These are phyloP conservation scores for Amanita inopinata DNA, from an alignment of 768 basidiomycete species.

Conservation along the genomic window DNA sequence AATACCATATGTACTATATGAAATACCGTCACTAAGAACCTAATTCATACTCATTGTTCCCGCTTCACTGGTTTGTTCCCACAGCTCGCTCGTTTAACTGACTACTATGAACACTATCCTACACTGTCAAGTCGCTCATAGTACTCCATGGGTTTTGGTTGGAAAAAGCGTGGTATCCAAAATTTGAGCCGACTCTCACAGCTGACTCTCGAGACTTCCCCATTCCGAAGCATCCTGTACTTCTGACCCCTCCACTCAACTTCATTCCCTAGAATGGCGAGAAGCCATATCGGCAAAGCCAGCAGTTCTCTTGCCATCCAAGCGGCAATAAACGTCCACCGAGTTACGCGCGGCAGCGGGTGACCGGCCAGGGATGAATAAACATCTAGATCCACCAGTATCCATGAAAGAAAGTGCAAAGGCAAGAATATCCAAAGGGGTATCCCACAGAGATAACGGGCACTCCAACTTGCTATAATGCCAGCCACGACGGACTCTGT, in stretches of 20 bases:
- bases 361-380: conserved; percentile 67
- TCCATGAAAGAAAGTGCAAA: conserved; percentile 60
- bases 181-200: conserved; percentile 12
- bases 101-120: neutral
- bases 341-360: conserved; percentile 37
- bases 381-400: conserved; percentile 75
- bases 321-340: conserved; percentile 57
- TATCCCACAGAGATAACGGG: conserved; percentile 39
- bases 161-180: conserved; percentile 19
- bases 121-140: conserved; percentile 24
- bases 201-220: conserved; percentile 41
- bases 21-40: neutral
- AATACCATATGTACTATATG: conserved; percentile 9
- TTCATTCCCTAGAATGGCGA: conserved; percentile 72
- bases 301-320: conserved; percentile 77
- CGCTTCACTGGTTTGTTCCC: too few relatives aligned
- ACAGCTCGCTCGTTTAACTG: too few relatives aligned
- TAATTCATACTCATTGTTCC: too few relatives aligned
- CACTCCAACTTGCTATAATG: conserved; percentile 47
- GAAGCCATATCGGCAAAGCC: conserved; percentile 81
- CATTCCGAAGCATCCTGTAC: conserved; percentile 69
- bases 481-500: conserved; percentile 79
- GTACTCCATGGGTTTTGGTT: conserved; percentile 14
- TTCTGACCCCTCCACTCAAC: conserved; percentile 82
- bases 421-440: conserved; percentile 45